These are phyloP conservation scores for Pleurotus eryngii DNA, from an alignment of 768 basidiomycete species.

Conservation along the genomic window DNA sequence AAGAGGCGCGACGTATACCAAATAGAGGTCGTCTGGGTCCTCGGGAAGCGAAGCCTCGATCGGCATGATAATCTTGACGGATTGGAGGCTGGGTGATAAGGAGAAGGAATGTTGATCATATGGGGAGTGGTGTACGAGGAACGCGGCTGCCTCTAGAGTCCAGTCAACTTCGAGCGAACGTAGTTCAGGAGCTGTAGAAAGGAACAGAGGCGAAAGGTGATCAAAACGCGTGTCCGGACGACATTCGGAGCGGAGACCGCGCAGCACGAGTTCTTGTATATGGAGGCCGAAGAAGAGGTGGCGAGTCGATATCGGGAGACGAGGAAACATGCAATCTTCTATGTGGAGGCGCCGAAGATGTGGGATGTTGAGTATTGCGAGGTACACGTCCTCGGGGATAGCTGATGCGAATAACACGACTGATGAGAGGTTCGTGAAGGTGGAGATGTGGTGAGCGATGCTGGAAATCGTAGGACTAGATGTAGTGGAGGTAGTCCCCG, in stretches of 20 bases:
- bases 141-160: neutral
- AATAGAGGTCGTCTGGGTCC: slow-evolving; percentile 1
- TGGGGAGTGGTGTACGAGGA: slow-evolving; percentile 1
- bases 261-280: neutral
- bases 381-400: slow-evolving; percentile 3
- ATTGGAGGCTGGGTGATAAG: neutral
- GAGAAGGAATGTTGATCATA: neutral
- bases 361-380: neutral
- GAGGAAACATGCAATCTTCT: slow-evolving; percentile 1
- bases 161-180: neutral
- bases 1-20: neutral
- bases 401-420: neutral
- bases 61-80: neutral
- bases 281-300: neutral
- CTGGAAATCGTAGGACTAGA: neutral
- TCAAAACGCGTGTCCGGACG: neutral
- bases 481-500: neutral
- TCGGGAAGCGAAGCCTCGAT: neutral
- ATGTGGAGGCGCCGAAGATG: neutral
- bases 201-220: neutral
- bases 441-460: neutral
- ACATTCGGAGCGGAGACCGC: neutral
- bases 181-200: neutral
- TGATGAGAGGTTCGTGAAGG: neutral
- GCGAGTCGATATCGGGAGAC: neutral